A percentile compares a stretch with the other conserved stretches of the same genome.
Conservation (phyloP, 108 stramenopile species). For the Skeletonema marinoi region DNA sequence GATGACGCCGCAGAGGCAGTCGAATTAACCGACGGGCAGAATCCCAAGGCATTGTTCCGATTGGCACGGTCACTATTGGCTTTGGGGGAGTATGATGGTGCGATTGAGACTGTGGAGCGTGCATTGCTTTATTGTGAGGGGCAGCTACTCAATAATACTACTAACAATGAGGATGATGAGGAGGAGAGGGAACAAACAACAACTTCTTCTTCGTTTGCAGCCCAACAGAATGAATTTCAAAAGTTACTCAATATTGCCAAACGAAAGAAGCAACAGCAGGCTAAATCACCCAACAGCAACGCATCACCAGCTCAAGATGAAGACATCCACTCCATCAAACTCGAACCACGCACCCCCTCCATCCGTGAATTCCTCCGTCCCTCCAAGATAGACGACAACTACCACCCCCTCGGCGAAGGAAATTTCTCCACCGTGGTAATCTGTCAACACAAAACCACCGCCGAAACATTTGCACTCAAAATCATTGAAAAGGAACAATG, state of each 20-base stretch:
- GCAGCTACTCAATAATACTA: not conserved
- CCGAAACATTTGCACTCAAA: conserved; percentile 95
- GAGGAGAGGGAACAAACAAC: conserved; percentile 17
- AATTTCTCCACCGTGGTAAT: conserved; percentile 89
- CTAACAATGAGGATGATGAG: not conserved
- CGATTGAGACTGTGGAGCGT: conserved; percentile 45
- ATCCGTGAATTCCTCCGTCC: conserved; percentile 77
- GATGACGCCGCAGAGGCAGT: conserved; percentile 65
- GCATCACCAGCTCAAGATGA: not conserved
- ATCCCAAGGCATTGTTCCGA: conserved; percentile 76
- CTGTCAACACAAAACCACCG: conserved; percentile 79
- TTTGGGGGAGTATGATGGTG: conserved; percentile 45
- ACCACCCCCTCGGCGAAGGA: conserved; percentile 74
- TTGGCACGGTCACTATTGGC: conserved; percentile 76
- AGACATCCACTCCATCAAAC: conserved; percentile 55
- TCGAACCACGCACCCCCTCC: conserved; percentile 59
- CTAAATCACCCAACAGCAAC: not conserved
- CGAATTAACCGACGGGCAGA: conserved; percentile 27
- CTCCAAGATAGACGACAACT: conserved; percentile 64
- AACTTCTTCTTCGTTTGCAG: not conserved
- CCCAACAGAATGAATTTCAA: conserved; percentile 57
- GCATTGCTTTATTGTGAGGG: conserved; percentile 8
- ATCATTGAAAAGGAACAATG: conserved; percentile 93
- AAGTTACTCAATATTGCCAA: conserved; percentile 42
- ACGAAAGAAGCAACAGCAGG: conserved; percentile 27